These are phyloP conservation scores for Xylariaceae sp. DNA, from an alignment of 2,329 filamentous ascomycete species.

Conservation along the genomic window DNA sequence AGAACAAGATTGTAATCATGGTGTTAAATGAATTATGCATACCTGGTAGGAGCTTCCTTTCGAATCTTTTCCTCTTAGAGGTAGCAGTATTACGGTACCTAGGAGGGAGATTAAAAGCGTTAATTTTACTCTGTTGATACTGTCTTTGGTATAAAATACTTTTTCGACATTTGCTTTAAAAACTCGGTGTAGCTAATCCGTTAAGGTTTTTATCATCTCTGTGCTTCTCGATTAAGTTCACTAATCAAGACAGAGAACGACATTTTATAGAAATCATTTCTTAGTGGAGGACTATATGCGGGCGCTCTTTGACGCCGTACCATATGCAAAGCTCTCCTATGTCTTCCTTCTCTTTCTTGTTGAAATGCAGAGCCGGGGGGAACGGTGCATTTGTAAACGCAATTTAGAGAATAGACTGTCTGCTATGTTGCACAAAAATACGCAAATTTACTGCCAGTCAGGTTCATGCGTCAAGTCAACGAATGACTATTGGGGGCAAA, in stretches of 20 bases:
- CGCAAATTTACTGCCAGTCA: background rate
- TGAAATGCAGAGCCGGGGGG: background rate
- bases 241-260: background rate
- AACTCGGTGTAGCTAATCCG: too few species aligned
- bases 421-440: background rate
- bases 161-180: too few species aligned
- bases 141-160: too few species aligned
- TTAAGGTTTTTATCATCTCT: too few species aligned
- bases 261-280: conserved; percentile 7
- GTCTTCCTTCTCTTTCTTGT: conserved; percentile 1
- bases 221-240: too few species aligned
- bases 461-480: background rate
- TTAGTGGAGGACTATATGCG: conserved; percentile 13
- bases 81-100: too few species aligned
- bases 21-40: too few species aligned
- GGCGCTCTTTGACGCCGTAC: conserved; percentile 19
- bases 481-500: background rate
- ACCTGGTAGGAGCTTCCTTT: too few species aligned
- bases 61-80: too few species aligned
- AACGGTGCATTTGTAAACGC: conserved; percentile 2
- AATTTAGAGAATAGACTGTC: conserved; percentile 1
- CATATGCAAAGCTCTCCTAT: conserved; percentile 8
- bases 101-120: too few species aligned
- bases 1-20: too few species aligned
- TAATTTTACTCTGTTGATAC: too few species aligned